Percentiles rank a stretch among this genome's conserved stretches.
phyloP scores from a whole-genome alignment of 73 alveolate genomes.

The Paramecium caudatum region DNA sequence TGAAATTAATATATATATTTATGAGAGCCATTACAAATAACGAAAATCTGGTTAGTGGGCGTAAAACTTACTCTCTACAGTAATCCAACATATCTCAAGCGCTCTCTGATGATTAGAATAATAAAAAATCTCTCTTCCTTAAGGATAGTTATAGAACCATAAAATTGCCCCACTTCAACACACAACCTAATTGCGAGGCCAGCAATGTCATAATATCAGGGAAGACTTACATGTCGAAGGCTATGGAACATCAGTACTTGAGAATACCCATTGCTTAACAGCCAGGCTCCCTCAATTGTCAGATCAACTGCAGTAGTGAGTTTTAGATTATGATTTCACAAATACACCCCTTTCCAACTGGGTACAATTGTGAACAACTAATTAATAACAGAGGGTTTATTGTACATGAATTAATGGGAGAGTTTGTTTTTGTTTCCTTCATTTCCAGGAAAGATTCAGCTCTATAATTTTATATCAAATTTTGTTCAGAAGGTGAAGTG shows the following conservation, averaged over 20 bases:
- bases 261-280: background rate
- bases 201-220: constrained; percentile 45
- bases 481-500: background rate
- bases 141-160: too few relatives aligned
- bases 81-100: too few relatives aligned
- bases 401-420: background rate
- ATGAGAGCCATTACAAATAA: background rate
- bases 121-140: too few relatives aligned
- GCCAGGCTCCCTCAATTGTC: background rate
- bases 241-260: constrained; percentile 32
- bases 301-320: background rate
- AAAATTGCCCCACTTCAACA: too few relatives aligned
- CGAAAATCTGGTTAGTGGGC: background rate
- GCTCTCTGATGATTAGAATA: too few relatives aligned
- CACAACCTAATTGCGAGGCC: too few relatives aligned
- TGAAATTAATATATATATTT: background rate
- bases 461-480: background rate
- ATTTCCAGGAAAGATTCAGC: constrained; percentile 45
- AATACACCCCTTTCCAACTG: constrained; percentile 5
- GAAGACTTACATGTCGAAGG: constrained; percentile 27
- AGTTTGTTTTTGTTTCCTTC: background rate
- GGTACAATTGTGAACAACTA: background rate
- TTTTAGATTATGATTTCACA: constrained; percentile 14
- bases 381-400: constrained; percentile 22
- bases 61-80: background rate